These are phyloP conservation scores for Thecaphora frezii DNA, from an alignment of 1,284 basidiomycete genomes.

Conservation along the genomic window DNA sequence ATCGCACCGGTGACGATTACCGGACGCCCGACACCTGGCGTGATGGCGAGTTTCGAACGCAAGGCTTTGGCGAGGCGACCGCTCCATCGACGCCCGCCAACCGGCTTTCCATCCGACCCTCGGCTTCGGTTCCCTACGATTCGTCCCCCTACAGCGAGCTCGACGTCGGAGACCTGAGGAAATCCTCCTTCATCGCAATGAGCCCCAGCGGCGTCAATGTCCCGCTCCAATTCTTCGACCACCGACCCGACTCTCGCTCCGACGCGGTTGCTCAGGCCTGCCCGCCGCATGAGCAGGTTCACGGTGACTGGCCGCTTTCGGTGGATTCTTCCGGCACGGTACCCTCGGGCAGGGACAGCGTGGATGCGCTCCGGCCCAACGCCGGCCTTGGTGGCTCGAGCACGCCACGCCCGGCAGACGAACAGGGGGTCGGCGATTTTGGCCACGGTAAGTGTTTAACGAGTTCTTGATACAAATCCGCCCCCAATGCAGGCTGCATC, in stretches of 20 bases:
- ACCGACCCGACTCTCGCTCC: neutral
- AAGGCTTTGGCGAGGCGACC: too few species aligned
- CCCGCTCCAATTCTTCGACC: constrained; percentile 25
- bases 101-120: constrained; percentile 13
- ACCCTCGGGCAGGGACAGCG: neutral
- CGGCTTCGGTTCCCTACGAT: constrained; percentile 23
- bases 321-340: neutral
- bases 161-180: constrained; percentile 24
- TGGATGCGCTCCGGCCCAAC: constrained; percentile 1
- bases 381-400: too few species aligned
- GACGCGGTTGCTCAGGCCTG: neutral
- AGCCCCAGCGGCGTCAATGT: constrained; percentile 29
- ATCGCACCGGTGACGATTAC: too few species aligned
- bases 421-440: too few species aligned
- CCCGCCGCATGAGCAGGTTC: neutral
- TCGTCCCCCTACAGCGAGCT: constrained; percentile 27
- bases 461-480: too few species aligned
- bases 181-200: constrained; percentile 16
- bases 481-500: too few species aligned
- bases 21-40: too few species aligned
- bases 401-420: too few species aligned
- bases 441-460: too few species aligned
- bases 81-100: constrained; percentile 15
- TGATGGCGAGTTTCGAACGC: too few species aligned
- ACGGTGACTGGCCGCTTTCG: neutral